phyloP scores from a whole-genome alignment of 768 basidiomycete genomes.

The Phylloporus sp. region DNA sequence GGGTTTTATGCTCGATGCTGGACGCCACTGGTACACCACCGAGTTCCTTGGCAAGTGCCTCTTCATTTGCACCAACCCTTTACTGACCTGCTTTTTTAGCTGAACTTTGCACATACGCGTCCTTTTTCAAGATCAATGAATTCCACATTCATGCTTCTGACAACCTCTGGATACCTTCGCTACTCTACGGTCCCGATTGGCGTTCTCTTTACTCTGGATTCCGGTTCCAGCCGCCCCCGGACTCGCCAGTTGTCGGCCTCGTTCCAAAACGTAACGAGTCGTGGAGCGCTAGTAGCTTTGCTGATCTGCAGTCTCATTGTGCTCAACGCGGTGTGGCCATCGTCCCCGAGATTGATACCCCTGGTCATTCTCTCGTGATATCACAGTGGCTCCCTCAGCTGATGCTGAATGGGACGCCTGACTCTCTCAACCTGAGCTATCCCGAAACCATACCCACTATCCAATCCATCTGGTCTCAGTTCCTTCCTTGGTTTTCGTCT shows the following conservation, averaged over 20 bases:
- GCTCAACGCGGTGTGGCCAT: constrained; percentile 35
- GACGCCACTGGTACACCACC: constrained; percentile 41
- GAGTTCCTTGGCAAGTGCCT: constrained; percentile 32
- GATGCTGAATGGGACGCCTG: constrained; percentile 32
- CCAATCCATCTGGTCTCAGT: constrained; percentile 39
- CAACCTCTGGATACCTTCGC: constrained; percentile 39
- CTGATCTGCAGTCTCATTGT: constrained; percentile 34
- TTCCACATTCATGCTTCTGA: constrained; percentile 42
- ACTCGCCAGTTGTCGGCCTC: constrained; percentile 32
- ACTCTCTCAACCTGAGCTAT: constrained; percentile 36
- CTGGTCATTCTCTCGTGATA: constrained; percentile 41
- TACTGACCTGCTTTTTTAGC: constrained; percentile 27
- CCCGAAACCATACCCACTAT: constrained; percentile 41
- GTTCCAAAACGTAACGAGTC: constrained; percentile 39
- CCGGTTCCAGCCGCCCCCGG: constrained; percentile 35
- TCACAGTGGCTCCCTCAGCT: constrained; percentile 44
- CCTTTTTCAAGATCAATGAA: constrained; percentile 43
- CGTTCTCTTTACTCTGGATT: constrained; percentile 39
- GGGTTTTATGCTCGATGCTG: constrained; percentile 44
- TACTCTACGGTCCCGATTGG: constrained; percentile 37
- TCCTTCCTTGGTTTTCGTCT: constrained; percentile 37
- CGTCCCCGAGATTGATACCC: constrained; percentile 42
- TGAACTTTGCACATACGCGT: constrained; percentile 41
- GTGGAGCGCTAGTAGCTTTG: constrained; percentile 33
- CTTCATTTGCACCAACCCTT: background rate